Evolutionary conservation across 306 rosid species (phyloP).

Genomic region (Mimosa pudica): DNA sequence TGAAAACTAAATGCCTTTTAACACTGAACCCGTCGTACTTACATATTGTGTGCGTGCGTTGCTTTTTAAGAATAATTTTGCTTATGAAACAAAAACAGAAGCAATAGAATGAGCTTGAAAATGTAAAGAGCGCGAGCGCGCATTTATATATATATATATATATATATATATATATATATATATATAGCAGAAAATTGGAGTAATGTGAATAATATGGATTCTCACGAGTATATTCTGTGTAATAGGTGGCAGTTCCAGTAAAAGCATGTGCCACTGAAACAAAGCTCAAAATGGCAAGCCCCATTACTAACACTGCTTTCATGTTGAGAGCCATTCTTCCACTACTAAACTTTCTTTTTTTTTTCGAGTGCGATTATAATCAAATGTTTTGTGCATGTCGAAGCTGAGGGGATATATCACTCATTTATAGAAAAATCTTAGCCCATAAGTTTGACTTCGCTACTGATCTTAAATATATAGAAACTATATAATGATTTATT

Average conservation of each 20-base stretch:
- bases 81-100: neutral
- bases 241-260: slow-evolving; percentile 42
- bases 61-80: too few species aligned
- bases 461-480: too few species aligned
- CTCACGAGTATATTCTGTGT: slow-evolving; percentile 31
- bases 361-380: neutral
- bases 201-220: neutral
- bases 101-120: neutral
- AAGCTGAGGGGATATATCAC: neutral
- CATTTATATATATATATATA: too few species aligned
- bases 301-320: slow-evolving; percentile 22
- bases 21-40: too few species aligned
- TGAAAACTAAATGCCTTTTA: too few species aligned
- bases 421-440: slow-evolving; percentile 9
- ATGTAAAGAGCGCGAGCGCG: neutral
- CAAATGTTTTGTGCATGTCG: neutral
- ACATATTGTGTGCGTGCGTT: too few species aligned
- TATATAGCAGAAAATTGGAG: too few species aligned
- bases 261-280: slow-evolving; percentile 29
- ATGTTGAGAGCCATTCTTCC: slow-evolving; percentile 15
- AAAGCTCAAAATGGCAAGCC: slow-evolving; percentile 1
- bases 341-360: neutral
- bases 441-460: neutral
- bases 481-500: too few species aligned
- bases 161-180: too few species aligned